A percentile compares a stretch with the other conserved stretches of the same genome.
Conservation (phyloP, 129 eudicot species). For the Lactuca sativa region DNA sequence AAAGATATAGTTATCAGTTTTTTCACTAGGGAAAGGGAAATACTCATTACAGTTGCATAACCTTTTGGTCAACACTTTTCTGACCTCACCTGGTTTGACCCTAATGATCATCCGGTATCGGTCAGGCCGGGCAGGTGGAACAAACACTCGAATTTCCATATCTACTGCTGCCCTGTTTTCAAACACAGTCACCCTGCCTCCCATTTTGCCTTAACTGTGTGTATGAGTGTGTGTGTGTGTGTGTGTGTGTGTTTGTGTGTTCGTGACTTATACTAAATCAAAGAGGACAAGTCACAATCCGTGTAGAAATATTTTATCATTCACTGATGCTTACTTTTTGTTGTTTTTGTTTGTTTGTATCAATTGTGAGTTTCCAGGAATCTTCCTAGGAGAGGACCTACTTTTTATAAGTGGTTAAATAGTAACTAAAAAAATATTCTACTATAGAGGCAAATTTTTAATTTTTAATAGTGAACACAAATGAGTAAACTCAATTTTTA, state of each 20-base stretch:
- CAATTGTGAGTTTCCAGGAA: neutral
- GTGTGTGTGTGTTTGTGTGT: neutral
- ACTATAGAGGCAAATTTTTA: too few relatives aligned
- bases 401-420: neutral
- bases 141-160: constrained; percentile 43
- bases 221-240: neutral
- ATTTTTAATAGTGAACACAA: too few relatives aligned
- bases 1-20: constrained; percentile 18
- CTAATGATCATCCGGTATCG: constrained; percentile 36
- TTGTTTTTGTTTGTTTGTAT: constrained; percentile 5
- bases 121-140: constrained; percentile 42
- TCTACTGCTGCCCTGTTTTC: constrained; percentile 37
- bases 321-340: constrained; percentile 3
- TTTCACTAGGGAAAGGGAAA: neutral
- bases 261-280: neutral
- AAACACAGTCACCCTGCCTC: constrained; percentile 28
- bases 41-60: constrained; percentile 19
- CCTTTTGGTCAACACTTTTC: constrained; percentile 22
- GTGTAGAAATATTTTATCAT: neutral
- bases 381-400: neutral
- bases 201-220: constrained; percentile 20
- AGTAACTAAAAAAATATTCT: too few relatives aligned
- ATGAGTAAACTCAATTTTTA: too few relatives aligned
- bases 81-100: constrained; percentile 35
- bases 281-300: constrained; percentile 6